Percentiles rank a stretch among this genome's conserved stretches.
These are phyloP conservation scores for Mimosa pudica DNA, from an alignment of 306 rosid species.

Conservation along the genomic window DNA sequence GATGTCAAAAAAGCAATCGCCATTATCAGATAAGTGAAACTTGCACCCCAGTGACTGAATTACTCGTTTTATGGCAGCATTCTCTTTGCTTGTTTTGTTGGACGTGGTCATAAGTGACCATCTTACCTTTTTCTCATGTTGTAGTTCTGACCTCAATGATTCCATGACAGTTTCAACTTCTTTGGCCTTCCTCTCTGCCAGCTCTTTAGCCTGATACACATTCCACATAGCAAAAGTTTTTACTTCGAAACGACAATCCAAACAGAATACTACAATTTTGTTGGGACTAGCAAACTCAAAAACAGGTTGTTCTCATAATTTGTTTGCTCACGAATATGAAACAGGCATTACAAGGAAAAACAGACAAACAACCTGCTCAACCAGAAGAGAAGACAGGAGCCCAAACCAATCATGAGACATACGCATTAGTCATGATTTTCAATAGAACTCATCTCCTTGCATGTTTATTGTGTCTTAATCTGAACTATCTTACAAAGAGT, in stretches of 20 bases:
- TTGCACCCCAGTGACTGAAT: conserved; percentile 87
- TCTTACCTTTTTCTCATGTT: conserved; percentile 63
- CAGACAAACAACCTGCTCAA: background rate
- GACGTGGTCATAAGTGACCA: conserved; percentile 59
- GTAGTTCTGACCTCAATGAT: conserved; percentile 63
- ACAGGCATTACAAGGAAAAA: background rate
- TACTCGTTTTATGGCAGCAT: conserved; percentile 78
- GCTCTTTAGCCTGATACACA: conserved; percentile 74
- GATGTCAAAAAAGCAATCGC: conserved; percentile 71
- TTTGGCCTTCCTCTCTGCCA: conserved; percentile 73
- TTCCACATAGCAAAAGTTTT: conserved; percentile 14
- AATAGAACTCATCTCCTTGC: background rate
- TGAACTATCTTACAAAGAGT: background rate
- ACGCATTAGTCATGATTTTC: background rate
- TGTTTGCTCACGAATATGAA: conserved; percentile 1
- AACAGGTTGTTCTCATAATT: conserved; percentile 22
- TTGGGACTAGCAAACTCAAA: conserved; percentile 23
- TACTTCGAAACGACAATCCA: background rate
- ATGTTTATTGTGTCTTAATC: background rate
- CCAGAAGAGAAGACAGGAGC: background rate
- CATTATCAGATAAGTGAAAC: conserved; percentile 66
- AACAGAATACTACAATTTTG: conserved; percentile 17
- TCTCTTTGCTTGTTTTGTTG: conserved; percentile 70
- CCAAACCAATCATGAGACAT: background rate
- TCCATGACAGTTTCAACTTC: conserved; percentile 63